Evolutionary conservation across 208 protist genomes (phyloP), one percentile per base, ranked within the genome.

Genomic region (Endotrypanum monterogeii): DNA sequence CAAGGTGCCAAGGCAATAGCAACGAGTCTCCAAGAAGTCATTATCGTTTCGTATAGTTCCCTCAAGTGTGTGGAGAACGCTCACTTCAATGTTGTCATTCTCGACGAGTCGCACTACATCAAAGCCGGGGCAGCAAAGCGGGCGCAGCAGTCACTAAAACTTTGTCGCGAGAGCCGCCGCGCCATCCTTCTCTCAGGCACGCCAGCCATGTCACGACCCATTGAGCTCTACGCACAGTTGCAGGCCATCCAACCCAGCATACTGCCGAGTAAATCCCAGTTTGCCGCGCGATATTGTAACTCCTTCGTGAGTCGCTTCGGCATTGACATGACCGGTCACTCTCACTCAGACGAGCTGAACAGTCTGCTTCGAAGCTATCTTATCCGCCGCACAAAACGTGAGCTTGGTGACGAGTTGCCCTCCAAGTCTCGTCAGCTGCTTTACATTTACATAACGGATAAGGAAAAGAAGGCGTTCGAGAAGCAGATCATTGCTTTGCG

Each of bases 21-120:
- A 6, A 73, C 71, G 25, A 73, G 78, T 37, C 35, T 92, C 50
- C 83, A 95, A 44, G 85, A 87, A 58, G 88, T 93, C 28, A 84
- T 93, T 35, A 95, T 94, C 79, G 90, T 93, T 54, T 90, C 89
- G 28, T 96, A 97, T 74, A 88, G 83, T 61, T 94, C 87, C 48
- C 71, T 95, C 52, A 88, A 96, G 73, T 87, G 78, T 78, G 75
- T 95, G 55, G 75, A 94, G 74, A 30, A 67, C 7, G 63, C 78
- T 2, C 80, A 51, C 23, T 99, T 98, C 71, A 85, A 89, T 25
- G 83, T 98, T 1, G 93, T 99, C 12, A 97, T 99, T 35, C 77
- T 93, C 23, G 98, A 99, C 86, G 98, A 99, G 87, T 95, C 92
- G 14, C 98, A 99, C 89, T 96, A 92, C 71, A 93, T 99, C 67